phyloP scores from a whole-genome alignment of 1,284 basidiomycete species.

The Ceratobasidium sp. region DNA sequence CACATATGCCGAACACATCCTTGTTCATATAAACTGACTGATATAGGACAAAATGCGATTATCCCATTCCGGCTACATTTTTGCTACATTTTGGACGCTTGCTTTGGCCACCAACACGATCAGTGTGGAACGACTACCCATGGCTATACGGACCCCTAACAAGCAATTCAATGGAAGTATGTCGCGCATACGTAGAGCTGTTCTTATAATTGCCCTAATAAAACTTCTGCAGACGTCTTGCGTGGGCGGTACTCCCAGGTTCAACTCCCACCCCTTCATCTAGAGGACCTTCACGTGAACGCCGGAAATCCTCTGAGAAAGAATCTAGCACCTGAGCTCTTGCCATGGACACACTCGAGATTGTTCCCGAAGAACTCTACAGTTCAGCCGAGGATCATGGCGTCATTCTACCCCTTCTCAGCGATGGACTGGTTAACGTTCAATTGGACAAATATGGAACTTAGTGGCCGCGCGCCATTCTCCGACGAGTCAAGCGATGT shows the following conservation, averaged over 20 bases:
- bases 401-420: slow-evolving; percentile 27
- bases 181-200: too few species aligned
- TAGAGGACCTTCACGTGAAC: slow-evolving; percentile 18
- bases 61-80: too few species aligned
- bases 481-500: slow-evolving; percentile 15
- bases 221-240: background rate
- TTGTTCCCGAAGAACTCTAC: slow-evolving; percentile 16
- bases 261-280: slow-evolving; percentile 12
- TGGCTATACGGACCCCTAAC: too few species aligned
- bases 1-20: too few species aligned
- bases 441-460: slow-evolving; percentile 12
- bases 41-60: too few species aligned
- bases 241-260: slow-evolving; percentile 1
- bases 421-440: slow-evolving; percentile 22
- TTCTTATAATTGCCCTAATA: background rate
- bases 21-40: too few species aligned
- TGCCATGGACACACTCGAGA: slow-evolving; percentile 23
- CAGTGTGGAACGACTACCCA: too few species aligned
- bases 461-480: slow-evolving; percentile 24
- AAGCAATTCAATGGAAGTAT: too few species aligned
- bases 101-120: too few species aligned
- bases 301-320: background rate
- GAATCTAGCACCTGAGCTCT: background rate
- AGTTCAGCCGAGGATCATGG: slow-evolving; percentile 2
- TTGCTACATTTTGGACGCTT: too few species aligned